phyloP scores from a whole-genome alignment of 371 early-diverging fungal genomes.

The Nematocida ausubeli region DNA sequence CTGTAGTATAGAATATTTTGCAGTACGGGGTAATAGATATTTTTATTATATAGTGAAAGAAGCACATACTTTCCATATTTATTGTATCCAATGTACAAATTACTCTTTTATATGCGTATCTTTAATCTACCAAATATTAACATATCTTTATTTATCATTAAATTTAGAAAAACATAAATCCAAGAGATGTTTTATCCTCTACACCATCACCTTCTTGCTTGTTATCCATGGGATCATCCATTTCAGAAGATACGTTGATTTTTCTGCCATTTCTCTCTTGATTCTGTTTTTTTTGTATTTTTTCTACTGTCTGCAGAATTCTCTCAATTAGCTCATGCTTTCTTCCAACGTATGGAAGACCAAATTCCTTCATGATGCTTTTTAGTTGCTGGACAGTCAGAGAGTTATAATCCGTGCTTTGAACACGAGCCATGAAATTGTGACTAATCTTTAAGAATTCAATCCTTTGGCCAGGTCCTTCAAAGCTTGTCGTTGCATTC shows the following conservation, averaged over 20 bases:
- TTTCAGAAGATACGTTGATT: neutral
- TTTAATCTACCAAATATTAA: too few species aligned
- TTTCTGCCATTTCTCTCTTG: too few species aligned
- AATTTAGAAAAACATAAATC: slow-evolving; percentile 25
- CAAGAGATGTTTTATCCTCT: slow-evolving; percentile 16
- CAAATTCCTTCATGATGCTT: slow-evolving; percentile 67
- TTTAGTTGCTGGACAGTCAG: slow-evolving; percentile 67
- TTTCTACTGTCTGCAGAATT: neutral
- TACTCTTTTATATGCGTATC: too few species aligned
- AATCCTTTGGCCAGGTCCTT: slow-evolving; percentile 35
- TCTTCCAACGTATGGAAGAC: slow-evolving; percentile 66
- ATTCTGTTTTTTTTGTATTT: slow-evolving; percentile 15
- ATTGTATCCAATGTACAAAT: too few species aligned
- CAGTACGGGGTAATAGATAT: too few species aligned
- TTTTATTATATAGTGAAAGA: too few species aligned
- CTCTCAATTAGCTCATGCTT: slow-evolving; percentile 17
- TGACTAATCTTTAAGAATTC: slow-evolving; percentile 58
- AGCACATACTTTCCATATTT: too few species aligned
- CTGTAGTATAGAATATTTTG: too few species aligned
- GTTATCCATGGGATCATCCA: neutral
- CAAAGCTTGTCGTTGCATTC: slow-evolving; percentile 54
- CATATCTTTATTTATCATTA: slow-evolving; percentile 13
- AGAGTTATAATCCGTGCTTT: slow-evolving; percentile 58
- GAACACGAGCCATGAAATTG: slow-evolving; percentile 53
- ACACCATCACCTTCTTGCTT: neutral